A percentile compares a stretch with the other conserved stretches of the same genome.
These are phyloP conservation scores for Chrysanthemum seticuspe DNA, from an alignment of 129 eudicot genomes.

Conservation along the genomic window DNA sequence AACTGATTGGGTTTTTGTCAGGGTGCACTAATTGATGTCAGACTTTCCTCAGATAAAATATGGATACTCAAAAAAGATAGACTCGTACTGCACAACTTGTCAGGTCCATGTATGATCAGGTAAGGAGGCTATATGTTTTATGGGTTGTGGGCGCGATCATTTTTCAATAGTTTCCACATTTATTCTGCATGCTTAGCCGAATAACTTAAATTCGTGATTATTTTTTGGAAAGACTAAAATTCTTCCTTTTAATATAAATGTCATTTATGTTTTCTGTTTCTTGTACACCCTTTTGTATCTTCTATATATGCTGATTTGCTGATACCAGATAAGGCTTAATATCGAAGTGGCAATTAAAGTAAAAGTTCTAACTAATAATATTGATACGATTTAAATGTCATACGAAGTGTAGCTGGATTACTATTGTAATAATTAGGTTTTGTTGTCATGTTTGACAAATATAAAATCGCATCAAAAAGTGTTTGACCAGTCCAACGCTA, in stretches of 20 bases:
- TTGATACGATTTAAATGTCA: too few species aligned
- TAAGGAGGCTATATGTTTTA: conserved; percentile 31
- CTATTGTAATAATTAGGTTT: too few species aligned
- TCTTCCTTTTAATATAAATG: background rate
- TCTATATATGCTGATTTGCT: background rate
- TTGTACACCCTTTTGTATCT: too few species aligned
- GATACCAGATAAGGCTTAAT: too few species aligned
- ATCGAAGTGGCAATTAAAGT: too few species aligned
- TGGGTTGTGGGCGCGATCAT: background rate
- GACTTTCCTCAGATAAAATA: conserved; percentile 58
- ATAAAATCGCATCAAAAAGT: too few species aligned
- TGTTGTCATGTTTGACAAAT: too few species aligned
- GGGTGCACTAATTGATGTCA: conserved; percentile 73
- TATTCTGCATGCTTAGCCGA: conserved; percentile 1
- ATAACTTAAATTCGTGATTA: background rate
- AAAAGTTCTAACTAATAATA: too few species aligned
- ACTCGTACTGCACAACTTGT: conserved; percentile 45
- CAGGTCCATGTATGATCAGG: conserved; percentile 36
- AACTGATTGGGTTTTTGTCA: conserved; percentile 26
- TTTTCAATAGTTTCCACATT: background rate
- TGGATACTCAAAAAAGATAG: conserved; percentile 83
- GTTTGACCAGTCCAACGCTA: too few species aligned
- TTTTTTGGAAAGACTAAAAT: background rate
- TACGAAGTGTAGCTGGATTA: too few species aligned
- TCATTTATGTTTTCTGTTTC: too few species aligned